Percentiles rank a stretch among this genome's conserved stretches.
Evolutionary conservation across 495 filamentous ascomycete species (phyloP).

Genomic region (Cercophora newfieldiana): DNA sequence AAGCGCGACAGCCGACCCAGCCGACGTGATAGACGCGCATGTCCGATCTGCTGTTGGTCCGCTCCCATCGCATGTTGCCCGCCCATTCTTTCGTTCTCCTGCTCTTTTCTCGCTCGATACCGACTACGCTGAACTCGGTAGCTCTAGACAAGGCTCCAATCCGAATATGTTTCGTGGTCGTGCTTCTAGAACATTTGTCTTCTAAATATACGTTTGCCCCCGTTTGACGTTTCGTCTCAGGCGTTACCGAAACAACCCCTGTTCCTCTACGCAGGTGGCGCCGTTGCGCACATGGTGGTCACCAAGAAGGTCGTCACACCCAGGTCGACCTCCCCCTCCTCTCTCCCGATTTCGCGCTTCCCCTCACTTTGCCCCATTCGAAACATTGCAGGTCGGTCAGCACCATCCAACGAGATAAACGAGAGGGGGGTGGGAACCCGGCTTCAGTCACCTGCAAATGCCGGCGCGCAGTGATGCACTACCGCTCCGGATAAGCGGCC

Average conservation of each 20-base stretch:
- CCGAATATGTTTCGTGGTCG: background rate
- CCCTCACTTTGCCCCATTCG: conserved; percentile 2
- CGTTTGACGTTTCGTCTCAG: conserved; percentile 9
- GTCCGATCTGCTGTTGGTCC: background rate
- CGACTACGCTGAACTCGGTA: background rate
- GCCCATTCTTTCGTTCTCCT: background rate
- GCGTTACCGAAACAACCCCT: background rate
- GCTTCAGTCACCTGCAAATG: background rate
- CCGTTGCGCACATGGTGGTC: background rate
- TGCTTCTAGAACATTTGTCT: conserved; percentile 7
- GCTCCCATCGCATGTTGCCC: background rate
- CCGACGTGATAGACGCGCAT: background rate
- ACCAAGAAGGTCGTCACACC: conserved; percentile 9
- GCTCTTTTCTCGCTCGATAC: background rate
- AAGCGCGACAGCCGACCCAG: conserved; percentile 17
- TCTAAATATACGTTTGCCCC: background rate
- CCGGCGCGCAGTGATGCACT: background rate
- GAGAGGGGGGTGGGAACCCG: background rate
- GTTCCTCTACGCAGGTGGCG: conserved; percentile 1
- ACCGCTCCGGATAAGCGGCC: background rate
- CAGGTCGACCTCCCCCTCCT: background rate
- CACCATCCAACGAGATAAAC: background rate
- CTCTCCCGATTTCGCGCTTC: conserved; percentile 1
- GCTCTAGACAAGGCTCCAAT: background rate
- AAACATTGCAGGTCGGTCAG: background rate